phyloP scores from a whole-genome alignment of 2,329 filamentous ascomycete species.

The Colletotrichum kahawae region DNA sequence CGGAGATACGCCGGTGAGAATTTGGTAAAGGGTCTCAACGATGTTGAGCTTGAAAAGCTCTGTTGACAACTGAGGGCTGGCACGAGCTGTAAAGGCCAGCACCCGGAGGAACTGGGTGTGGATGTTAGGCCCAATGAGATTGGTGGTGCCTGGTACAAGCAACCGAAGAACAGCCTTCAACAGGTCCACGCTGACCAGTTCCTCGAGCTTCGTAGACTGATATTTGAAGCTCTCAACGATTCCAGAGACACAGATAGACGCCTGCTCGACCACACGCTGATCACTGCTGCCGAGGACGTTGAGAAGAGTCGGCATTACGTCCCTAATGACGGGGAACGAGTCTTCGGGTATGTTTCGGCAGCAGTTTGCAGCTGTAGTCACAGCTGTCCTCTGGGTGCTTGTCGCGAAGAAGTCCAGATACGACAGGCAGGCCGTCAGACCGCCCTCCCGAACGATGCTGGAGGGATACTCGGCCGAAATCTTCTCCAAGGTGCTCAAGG shows the following conservation, averaged over 20 bases:
- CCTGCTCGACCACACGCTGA: slow-evolving; percentile 96
- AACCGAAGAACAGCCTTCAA: slow-evolving; percentile 85
- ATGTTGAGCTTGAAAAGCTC: slow-evolving; percentile 96
- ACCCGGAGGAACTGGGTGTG: slow-evolving; percentile 96
- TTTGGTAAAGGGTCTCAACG: slow-evolving; percentile 97
- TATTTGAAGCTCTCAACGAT: slow-evolving; percentile 98
- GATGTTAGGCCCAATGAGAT: slow-evolving; percentile 90
- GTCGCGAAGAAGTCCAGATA: slow-evolving; percentile 98
- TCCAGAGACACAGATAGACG: slow-evolving; percentile 90
- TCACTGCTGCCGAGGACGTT: slow-evolving; percentile 92
- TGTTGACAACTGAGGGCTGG: slow-evolving; percentile 84
- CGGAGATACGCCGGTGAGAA: slow-evolving; percentile 92
- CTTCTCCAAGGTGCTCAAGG: slow-evolving; percentile 94
- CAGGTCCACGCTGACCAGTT: slow-evolving; percentile 87
- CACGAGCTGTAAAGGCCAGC: slow-evolving; percentile 85
- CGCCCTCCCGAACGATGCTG: slow-evolving; percentile 94
- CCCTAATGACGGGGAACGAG: slow-evolving; percentile 86
- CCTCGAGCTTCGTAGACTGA: slow-evolving; percentile 85
- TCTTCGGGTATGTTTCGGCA: slow-evolving; percentile 96
- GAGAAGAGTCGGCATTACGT: slow-evolving; percentile 95
- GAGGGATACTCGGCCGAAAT: slow-evolving; percentile 96
- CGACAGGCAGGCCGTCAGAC: slow-evolving; percentile 91
- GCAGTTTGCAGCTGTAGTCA: slow-evolving; percentile 97
- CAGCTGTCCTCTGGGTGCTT: slow-evolving; percentile 93
- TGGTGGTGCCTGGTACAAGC: slow-evolving; percentile 91